Evolutionary conservation across 129 eudicot species (phyloP).

Genomic region (Flaveria sonorensis): DNA sequence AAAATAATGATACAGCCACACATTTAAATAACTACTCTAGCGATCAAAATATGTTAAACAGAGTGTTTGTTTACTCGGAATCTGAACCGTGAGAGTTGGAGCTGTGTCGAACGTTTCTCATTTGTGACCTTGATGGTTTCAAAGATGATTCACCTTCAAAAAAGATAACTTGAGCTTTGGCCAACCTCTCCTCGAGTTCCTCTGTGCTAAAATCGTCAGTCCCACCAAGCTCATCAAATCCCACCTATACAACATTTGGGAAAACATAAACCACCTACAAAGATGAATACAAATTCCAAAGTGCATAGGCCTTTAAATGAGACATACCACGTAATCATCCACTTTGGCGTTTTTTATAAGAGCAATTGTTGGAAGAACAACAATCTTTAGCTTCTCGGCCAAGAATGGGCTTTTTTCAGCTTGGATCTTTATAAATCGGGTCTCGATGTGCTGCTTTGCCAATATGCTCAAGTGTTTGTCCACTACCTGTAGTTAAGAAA

Average conservation of each 20-base stretch:
- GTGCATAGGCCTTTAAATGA: neutral
- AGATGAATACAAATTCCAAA: neutral
- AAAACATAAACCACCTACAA: neutral
- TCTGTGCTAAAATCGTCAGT: constrained; percentile 84
- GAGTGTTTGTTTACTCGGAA: constrained; percentile 47
- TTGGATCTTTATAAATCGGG: constrained; percentile 83
- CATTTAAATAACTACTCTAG: neutral
- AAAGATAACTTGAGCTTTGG: constrained; percentile 68
- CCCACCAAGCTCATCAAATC: constrained; percentile 92
- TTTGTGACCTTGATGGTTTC: constrained; percentile 47
- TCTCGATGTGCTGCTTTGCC: constrained; percentile 93
- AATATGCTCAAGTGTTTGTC: constrained; percentile 45
- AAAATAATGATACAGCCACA: neutral
- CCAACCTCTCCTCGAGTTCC: constrained; percentile 86
- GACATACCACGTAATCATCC: constrained; percentile 88
- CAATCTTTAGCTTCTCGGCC: constrained; percentile 83
- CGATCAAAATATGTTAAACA: too few relatives aligned
- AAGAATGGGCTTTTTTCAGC: constrained; percentile 97
- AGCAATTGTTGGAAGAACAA: constrained; percentile 93
- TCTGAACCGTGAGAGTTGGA: constrained; percentile 76
- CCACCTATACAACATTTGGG: constrained; percentile 49
- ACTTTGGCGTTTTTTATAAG: constrained; percentile 90
- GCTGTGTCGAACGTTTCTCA: constrained; percentile 70
- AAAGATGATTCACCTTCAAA: constrained; percentile 88
- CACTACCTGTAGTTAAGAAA: too few relatives aligned